A percentile compares a stretch with the other conserved stretches of the same genome.
Evolutionary conservation across 805 yeast species (phyloP).

Genomic region (Metschnikowia noctiluminum): DNA sequence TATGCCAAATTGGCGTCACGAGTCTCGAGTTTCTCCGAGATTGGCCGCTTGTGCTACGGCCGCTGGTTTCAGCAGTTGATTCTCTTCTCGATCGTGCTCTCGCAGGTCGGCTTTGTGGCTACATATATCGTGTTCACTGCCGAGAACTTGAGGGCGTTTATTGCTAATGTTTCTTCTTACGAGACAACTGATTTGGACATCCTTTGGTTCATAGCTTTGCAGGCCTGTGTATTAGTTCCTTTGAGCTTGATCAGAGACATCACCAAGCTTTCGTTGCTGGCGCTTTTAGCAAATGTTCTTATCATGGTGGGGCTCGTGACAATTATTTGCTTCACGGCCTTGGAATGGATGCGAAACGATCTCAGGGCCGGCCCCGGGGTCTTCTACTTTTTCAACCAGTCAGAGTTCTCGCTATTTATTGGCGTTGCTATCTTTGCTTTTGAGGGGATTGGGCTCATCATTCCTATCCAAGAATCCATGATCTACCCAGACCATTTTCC

Average conservation of each 20-base stretch:
- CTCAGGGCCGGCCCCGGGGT: slow-evolving; percentile 47
- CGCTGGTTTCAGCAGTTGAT: slow-evolving; percentile 61
- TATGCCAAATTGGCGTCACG: slow-evolving; percentile 54
- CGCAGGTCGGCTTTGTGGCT: slow-evolving; percentile 78
- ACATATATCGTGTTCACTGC: slow-evolving; percentile 80
- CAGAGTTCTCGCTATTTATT: slow-evolving; percentile 66
- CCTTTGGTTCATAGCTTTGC: slow-evolving; percentile 48
- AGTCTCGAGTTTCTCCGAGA: slow-evolving; percentile 77
- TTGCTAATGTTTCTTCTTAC: slow-evolving; percentile 45
- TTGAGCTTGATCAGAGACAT: slow-evolving; percentile 72
- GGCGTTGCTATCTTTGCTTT: slow-evolving; percentile 88
- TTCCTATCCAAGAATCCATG: slow-evolving; percentile 84
- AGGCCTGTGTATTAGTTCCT: slow-evolving; percentile 60
- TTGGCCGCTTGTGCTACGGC: slow-evolving; percentile 64
- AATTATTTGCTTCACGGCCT: slow-evolving; percentile 52
- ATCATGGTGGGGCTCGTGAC: slow-evolving; percentile 64
- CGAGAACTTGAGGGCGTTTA: slow-evolving; percentile 64
- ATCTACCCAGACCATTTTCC: slow-evolving; percentile 71
- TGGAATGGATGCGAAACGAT: slow-evolving; percentile 43
- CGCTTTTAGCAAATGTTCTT: slow-evolving; percentile 67
- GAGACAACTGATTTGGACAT: slow-evolving; percentile 37
- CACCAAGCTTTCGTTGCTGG: slow-evolving; percentile 68
- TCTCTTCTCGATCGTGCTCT: slow-evolving; percentile 57
- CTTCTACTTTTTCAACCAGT: slow-evolving; percentile 47
- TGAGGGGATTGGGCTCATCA: slow-evolving; percentile 79